Evolutionary conservation across 2,329 filamentous ascomycete species (phyloP).

Genomic region (Cladophialophora bantiana): DNA sequence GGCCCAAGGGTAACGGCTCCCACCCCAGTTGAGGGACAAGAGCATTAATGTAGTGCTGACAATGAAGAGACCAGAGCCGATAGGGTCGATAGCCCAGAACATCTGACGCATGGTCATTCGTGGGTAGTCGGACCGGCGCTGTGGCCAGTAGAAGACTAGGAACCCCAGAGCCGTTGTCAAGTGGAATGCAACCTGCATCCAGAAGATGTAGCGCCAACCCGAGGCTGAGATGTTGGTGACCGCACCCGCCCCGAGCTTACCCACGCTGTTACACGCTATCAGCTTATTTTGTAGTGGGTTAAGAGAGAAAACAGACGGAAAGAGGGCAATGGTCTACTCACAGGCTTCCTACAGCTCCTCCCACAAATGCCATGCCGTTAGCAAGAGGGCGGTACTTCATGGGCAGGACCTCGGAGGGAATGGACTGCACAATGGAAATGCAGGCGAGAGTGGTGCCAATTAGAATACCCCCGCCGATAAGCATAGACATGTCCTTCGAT

Average conservation of each 20-base stretch:
- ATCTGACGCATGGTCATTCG: slow-evolving; percentile 51
- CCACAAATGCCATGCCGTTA: slow-evolving; percentile 61
- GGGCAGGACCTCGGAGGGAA: slow-evolving; percentile 64
- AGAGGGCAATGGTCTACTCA: slow-evolving; percentile 50
- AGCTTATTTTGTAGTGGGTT: no score
- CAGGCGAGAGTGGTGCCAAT: slow-evolving; percentile 63
- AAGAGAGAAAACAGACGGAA: no score
- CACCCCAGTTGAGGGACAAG: slow-evolving; percentile 57
- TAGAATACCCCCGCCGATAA: slow-evolving; percentile 63
- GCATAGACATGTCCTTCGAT: slow-evolving; percentile 62
- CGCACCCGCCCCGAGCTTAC: slow-evolving; percentile 59
- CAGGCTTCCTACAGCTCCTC: slow-evolving; percentile 60
- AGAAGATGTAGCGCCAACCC: slow-evolving; percentile 66
- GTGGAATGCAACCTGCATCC: slow-evolving; percentile 65
- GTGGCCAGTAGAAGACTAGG: slow-evolving; percentile 57
- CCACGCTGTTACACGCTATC: slow-evolving; percentile 49
- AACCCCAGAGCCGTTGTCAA: slow-evolving; percentile 57
- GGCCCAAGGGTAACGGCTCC: slow-evolving; percentile 52
- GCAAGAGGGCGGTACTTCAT: slow-evolving; percentile 64
- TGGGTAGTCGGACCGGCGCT: slow-evolving; percentile 48
- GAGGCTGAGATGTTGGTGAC: slow-evolving; percentile 56
- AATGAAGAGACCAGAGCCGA: slow-evolving; percentile 56
- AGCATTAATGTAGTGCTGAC: slow-evolving; percentile 54
- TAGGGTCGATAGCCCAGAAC: slow-evolving; percentile 58
- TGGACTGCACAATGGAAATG: slow-evolving; percentile 63